Conservation (phyloP, 208 protist genomes). For the Acanthamoeba rhysodes region DNA sequence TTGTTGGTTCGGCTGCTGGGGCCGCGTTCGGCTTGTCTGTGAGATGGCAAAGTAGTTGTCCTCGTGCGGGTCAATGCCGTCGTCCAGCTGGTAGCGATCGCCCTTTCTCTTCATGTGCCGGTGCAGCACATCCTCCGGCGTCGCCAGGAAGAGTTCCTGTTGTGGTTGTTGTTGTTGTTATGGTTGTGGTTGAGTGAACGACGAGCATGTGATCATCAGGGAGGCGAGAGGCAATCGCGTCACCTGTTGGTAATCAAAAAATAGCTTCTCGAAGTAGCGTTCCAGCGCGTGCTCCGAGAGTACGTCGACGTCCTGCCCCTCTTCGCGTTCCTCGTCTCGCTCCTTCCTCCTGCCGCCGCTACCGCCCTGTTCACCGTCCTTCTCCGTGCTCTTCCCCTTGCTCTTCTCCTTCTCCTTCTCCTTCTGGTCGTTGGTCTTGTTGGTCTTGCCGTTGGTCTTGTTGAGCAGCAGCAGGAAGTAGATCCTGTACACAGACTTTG, state of each 20-base stretch:
- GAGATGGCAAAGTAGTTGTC: constrained; percentile 42
- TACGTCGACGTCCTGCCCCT: background rate
- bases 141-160: constrained; percentile 16
- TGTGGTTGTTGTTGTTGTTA: too few relatives aligned
- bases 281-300: constrained; percentile 23
- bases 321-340: background rate
- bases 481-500: background rate
- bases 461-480: constrained; percentile 41
- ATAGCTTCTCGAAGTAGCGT: constrained; percentile 2
- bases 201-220: background rate
- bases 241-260: constrained; percentile 39
- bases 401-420: background rate
- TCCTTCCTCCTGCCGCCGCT: background rate
- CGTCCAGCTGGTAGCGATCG: constrained; percentile 1
- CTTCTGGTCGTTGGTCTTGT: background rate
- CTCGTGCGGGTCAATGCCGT: constrained; percentile 28
- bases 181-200: too few relatives aligned
- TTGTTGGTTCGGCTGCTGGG: background rate
- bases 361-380: background rate
- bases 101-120: constrained; percentile 6
- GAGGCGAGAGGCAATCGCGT: background rate
- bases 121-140: constrained; percentile 8
- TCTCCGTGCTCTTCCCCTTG: constrained; percentile 14
- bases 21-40: background rate
- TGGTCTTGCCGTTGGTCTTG: constrained; percentile 33